Conservation (phyloP, 1,284 basidiomycete species). For the Heimioporus retisporus region DNA sequence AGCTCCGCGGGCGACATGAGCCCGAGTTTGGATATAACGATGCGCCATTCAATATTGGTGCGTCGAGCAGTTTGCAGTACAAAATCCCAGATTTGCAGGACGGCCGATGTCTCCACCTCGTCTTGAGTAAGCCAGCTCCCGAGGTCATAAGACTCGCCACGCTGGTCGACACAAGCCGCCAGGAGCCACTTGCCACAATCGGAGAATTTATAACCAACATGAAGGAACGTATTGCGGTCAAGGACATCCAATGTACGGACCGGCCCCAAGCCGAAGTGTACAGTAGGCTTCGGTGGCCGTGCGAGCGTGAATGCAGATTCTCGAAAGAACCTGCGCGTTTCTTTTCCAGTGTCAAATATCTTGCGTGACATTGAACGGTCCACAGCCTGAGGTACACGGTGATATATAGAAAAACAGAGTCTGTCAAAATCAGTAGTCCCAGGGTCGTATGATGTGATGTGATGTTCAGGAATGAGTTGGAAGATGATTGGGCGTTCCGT, state of each 20-base stretch:
- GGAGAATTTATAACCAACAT: constrained; percentile 78
- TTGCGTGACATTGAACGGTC: constrained; percentile 67
- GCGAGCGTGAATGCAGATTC: constrained; percentile 75
- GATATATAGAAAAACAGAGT: constrained; percentile 73
- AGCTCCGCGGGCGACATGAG: constrained; percentile 66
- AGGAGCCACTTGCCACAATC: constrained; percentile 78
- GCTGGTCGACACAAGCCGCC: constrained; percentile 80
- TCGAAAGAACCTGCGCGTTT: constrained; percentile 62
- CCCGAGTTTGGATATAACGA: constrained; percentile 77
- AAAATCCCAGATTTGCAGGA: constrained; percentile 75
- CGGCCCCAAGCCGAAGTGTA: constrained; percentile 57
- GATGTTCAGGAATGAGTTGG: constrained; percentile 76
- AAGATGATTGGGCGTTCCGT: constrained; percentile 60
- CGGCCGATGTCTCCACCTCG: constrained; percentile 54
- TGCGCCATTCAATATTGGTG: constrained; percentile 82
- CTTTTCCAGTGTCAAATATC: constrained; percentile 54
- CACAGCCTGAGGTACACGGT: constrained; percentile 71
- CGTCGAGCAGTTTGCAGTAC: constrained; percentile 65
- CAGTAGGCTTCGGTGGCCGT: constrained; percentile 54
- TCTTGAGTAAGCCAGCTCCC: constrained; percentile 71
- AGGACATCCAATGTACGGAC: constrained; percentile 70
- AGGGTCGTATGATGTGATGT: constrained; percentile 50
- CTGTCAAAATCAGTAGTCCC: constrained; percentile 37
- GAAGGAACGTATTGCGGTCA: constrained; percentile 76
- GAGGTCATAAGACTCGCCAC: constrained; percentile 77